Base-by-base conservation (phyloP, 768 basidiomycete genomes). In the Suillus luteus region DNA sequence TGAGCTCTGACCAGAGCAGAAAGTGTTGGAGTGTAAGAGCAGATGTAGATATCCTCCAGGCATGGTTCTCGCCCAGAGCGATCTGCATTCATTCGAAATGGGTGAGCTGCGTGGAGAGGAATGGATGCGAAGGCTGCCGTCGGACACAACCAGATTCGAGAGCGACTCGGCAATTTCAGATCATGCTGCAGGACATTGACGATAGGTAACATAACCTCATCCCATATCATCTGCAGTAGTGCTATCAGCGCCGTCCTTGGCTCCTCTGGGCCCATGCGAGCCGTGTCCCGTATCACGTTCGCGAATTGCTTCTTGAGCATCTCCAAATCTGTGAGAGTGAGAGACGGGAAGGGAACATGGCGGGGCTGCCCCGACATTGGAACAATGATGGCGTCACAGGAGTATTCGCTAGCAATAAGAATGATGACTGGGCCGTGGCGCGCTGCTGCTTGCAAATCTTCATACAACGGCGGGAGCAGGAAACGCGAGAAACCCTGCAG, bases 11-110 rank as follows among this genome's bases (percentile, higher is more conserved):
- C 62, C 22, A 73, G 58, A 48, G 66, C 60, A 2, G 66, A 33
- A 22, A 74, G 59, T 1, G 71, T 72, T 6, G 71, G 67, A 1
- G 68, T 70, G 49, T 73, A 74, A 7, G 73, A 73, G 4, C 71
- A 72, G 33, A 74, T 55, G 51, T 59, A 68, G 15, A 66, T 19
- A 38, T 70, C 64, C 1, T 52, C 44, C 0, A 71, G 52, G 38
- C 61, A 57, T 2, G 38, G 35, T 37, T 61, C n/a, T 10, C 44
- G 63, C 48, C 64, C 55, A 62, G 67, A 55, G 59, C 44, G 55
- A 8, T 37, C 37, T 33, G 65, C 62, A 9, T 66, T 44, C 8
- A 37, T 57, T 12, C 57, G 24, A 43, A 63, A 66, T 2, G 59
- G 40, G 37, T 66, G 62, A 0, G 70, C 71, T 17, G 73, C 68